Percentiles rank a stretch among this genome's conserved stretches.
phyloP scores from a whole-genome alignment of 2,329 filamentous ascomycete species.

The Aspergillus brunneoviolaceus region DNA sequence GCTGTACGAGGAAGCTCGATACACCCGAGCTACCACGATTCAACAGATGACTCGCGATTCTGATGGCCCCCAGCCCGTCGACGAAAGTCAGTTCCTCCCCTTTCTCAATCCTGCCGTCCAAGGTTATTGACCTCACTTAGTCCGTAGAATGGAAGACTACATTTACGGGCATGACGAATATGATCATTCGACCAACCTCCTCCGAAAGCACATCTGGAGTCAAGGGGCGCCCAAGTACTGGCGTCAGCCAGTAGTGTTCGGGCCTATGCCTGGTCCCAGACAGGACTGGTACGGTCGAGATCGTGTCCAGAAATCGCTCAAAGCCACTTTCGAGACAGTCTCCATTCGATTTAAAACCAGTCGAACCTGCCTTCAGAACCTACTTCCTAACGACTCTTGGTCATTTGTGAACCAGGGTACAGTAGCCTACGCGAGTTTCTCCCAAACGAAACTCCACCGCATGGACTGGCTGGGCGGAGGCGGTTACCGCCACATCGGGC shows the following conservation, averaged over 20 bases:
- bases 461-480: conserved; percentile 62
- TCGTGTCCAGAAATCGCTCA: conserved; percentile 24
- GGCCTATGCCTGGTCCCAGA: conserved; percentile 49
- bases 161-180: conserved; percentile 62
- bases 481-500: conserved; percentile 58
- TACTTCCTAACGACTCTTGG: conserved; percentile 47
- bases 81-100: conserved; percentile 14
- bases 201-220: conserved; percentile 49
- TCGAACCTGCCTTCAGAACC: conserved; percentile 49
- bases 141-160: conserved; percentile 35
- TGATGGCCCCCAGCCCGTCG: conserved; percentile 15
- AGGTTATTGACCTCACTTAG: conserved; percentile 5
- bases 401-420: conserved; percentile 47
- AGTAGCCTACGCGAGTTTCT: conserved; percentile 46
- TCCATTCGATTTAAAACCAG: conserved; percentile 54
- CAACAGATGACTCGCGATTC: conserved; percentile 57
- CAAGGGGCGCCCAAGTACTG: conserved; percentile 45
- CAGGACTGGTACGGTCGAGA: conserved; percentile 31
- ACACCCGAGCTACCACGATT: conserved; percentile 57
- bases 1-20: conserved; percentile 60
- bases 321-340: conserved; percentile 46
- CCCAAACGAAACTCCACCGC: conserved; percentile 46
- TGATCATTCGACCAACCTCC: conserved; percentile 52
- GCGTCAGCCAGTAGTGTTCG: conserved; percentile 49
- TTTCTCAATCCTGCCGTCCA: not conserved